Conservation (phyloP, 805 yeast genomes). For the Ogataea philodendri region DNA sequence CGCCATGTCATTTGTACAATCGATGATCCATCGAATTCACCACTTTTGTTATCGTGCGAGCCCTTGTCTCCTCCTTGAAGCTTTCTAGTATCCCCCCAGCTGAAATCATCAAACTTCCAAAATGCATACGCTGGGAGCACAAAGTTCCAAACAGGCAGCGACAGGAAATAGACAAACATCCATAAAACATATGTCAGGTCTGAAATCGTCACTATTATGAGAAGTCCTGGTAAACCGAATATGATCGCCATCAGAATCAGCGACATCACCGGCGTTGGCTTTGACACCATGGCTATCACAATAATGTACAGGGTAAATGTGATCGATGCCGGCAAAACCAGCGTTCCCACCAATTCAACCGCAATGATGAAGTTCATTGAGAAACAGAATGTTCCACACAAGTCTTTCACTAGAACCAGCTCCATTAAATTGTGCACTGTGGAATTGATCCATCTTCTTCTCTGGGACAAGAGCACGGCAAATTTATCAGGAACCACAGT, state of each 20-base stretch:
- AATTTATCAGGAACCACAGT: constrained; percentile 86
- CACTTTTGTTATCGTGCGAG: constrained; percentile 67
- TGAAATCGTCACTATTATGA: constrained; percentile 79
- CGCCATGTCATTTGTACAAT: constrained; percentile 94
- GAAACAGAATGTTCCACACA: constrained; percentile 92
- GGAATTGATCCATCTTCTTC: constrained; percentile 96
- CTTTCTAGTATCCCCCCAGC: constrained; percentile 95
- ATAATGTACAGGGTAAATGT: constrained; percentile 79
- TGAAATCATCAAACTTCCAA: constrained; percentile 95
- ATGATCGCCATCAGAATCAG: constrained; percentile 72
- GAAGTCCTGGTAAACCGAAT: constrained; percentile 80
- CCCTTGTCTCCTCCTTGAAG: constrained; percentile 68
- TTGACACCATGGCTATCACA: constrained; percentile 62
- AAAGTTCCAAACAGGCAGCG: constrained; percentile 94
- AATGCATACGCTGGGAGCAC: constrained; percentile 81
- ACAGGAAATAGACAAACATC: constrained; percentile 73
- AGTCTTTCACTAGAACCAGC: constrained; percentile 74
- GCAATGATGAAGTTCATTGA: constrained; percentile 91
- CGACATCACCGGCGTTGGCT: constrained; percentile 76
- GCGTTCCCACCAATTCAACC: constrained; percentile 81
- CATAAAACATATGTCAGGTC: constrained; percentile 69
- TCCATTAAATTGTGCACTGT: constrained; percentile 92
- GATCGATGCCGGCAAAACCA: constrained; percentile 87
- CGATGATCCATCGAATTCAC: constrained; percentile 87
- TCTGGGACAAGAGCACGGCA: constrained; percentile 77